Base-by-base conservation (phyloP, 805 yeast species). In the Lipomyces kockii region DNA sequence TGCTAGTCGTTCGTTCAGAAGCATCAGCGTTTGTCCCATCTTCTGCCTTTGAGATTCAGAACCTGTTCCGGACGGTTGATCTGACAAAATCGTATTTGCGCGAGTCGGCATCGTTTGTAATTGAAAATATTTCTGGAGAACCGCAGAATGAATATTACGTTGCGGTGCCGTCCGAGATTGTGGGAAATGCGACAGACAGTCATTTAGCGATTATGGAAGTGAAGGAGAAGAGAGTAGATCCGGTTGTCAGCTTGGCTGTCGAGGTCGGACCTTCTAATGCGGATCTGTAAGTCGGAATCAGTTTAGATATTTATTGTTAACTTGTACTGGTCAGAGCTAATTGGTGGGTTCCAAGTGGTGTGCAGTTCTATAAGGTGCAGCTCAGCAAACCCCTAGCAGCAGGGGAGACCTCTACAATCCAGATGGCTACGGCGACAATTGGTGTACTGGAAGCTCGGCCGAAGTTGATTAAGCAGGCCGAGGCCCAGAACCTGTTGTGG, bases 371-470 rank as follows among this genome's bases (percentile, higher is more conserved):
- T 7, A 53, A 58, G 35, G 62, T 67, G n/a, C 34, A 34, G 8
- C 46, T 67, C 37, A 90, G 91, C 12, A 81, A 81, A 57, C 90
- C 95, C 52, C 79, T 93, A 64, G 84, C 89, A 9, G 90, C 96
- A 34, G 85, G 86, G 46, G 83, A 87, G 29, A 78, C 79, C 39
- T 76, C 82, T 58, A 80, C 82, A 49, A 74, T 94, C 57, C 78
- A 80, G 51, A 78, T 88, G 20, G 81, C 85, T 39, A 78, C 82
- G 68, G 84, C 86, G 1, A 80, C 84, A 65, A 81, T 85, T 39
- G 80, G 83, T 65, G 76, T 80, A 46, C 74, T 88, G 59, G 68
- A 72, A 61, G 91, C 98, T 54, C 76, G 84, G 61, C 98, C 98
- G 0, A 83, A 82, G 61, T 79, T 82, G 68, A 85, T 89, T 54